Conservation (phyloP, 306 rosid genomes). For the Begonia loranthoides region DNA sequence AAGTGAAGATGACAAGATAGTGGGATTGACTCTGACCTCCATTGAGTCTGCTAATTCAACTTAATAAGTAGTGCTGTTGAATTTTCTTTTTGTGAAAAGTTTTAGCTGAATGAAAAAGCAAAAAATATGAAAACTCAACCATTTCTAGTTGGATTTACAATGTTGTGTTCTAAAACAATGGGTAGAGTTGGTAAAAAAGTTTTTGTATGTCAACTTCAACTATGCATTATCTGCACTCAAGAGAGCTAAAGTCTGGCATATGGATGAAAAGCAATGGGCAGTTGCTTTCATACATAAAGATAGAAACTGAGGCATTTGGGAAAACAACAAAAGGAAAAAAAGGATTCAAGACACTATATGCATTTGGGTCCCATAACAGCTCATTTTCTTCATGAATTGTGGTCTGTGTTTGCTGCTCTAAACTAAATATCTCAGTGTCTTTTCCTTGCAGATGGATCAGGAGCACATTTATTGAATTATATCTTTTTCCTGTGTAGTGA, state of each 20-base stretch:
- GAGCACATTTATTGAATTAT: slow-evolving; percentile 9
- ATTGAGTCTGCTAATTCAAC: too few species aligned
- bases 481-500: background rate
- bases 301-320: slow-evolving; percentile 1
- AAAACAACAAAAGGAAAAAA: slow-evolving; percentile 11
- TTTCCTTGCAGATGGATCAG: slow-evolving; percentile 7
- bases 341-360: slow-evolving; percentile 22
- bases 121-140: too few species aligned
- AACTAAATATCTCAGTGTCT: slow-evolving; percentile 35
- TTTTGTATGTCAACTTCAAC: too few species aligned
- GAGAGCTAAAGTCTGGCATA: slow-evolving; percentile 22
- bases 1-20: too few species aligned
- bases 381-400: slow-evolving; percentile 29
- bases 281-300: slow-evolving; percentile 26
- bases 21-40: too few species aligned
- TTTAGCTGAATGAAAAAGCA: too few species aligned
- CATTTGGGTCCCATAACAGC: slow-evolving; percentile 42
- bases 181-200: too few species aligned
- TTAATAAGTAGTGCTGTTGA: too few species aligned
- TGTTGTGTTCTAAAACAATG: too few species aligned
- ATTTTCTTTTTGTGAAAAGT: too few species aligned
- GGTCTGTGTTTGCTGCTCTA: slow-evolving; percentile 29
- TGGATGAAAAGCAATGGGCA: slow-evolving; percentile 40
- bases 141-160: too few species aligned
- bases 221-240: slow-evolving; percentile 16